Evolutionary conservation across 2,329 filamentous ascomycete genomes (phyloP), one percentile per base, ranked within the genome.

Genomic region (Colletotrichum spinosum): DNA sequence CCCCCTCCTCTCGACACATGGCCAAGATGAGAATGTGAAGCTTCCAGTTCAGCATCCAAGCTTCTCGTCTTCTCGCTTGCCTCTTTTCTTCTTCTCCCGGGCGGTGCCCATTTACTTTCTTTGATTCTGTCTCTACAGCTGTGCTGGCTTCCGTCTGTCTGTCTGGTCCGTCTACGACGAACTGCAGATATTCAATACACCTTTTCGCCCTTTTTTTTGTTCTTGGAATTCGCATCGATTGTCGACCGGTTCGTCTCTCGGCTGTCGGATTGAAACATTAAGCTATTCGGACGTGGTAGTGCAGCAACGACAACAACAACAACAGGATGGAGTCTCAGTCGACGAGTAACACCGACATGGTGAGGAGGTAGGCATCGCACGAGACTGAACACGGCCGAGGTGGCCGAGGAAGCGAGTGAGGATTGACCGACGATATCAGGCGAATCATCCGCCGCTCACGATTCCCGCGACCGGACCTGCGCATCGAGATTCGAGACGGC

Each of bases 1-100:
- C 49, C 49, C 41, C 33, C 46, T 50, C 48, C 25, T 61, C 15
- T 52, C 46, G 15, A 56, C 15, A 37, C 48, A 41, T 11, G 37
- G 62, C 52, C 58, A 65, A 62, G 62, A 65, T 65, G 62, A 25
- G 25, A 25, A 62, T 42, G 53, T 65, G 62, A 65, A 62, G 37
- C 52, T 57, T 65, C 41, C 34, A 25, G 39, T 15, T 56, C n/a
- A 35, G 57, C 37, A 37, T 12, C 7, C 52, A 65, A 35, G 52
- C 42, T 55, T 65, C 45, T 35, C 37, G 37, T 42, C 12, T 41
- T 37, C 17, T 50, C 15, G 53, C 15, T 25, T 51, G 11, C 17
- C 51, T 15, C 17, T n/a, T 41, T 44, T 39, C 58, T 52, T 56
- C 52, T 64, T 44, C 49, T 64, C 62, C 33, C 51, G 58, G 62